Evolutionary conservation across 1,284 basidiomycete genomes (phyloP).

Genomic region (Uromyces viciae-fabae): DNA sequence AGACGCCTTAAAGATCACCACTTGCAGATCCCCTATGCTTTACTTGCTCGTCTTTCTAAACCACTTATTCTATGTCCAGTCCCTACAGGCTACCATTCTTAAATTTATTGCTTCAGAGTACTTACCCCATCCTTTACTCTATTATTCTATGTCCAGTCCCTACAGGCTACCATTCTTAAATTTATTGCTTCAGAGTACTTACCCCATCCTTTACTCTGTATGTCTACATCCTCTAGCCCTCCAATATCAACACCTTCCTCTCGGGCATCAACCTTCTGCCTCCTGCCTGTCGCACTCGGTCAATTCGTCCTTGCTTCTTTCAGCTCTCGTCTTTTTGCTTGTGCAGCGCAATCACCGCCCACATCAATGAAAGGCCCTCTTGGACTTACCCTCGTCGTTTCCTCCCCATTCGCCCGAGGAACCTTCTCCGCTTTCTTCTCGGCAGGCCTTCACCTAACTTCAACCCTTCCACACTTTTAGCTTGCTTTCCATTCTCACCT

Average conservation of each 20-base stretch:
- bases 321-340: not conserved
- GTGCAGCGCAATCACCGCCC: not conserved
- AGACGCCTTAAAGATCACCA: too few species aligned
- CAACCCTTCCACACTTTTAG: constrained; percentile 20
- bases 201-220: not conserved
- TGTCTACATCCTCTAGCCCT: not conserved
- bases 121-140: too few species aligned
- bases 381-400: constrained; percentile 21
- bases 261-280: not conserved
- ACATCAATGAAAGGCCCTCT: constrained; percentile 44
- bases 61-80: too few species aligned
- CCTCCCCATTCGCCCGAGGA: constrained; percentile 16
- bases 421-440: constrained; percentile 24
- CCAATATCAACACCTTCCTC: constrained; percentile 14
- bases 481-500: not conserved
- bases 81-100: too few species aligned
- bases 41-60: too few species aligned
- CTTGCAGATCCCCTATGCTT: too few species aligned
- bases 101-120: too few species aligned
- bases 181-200: not conserved
- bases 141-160: too few species aligned
- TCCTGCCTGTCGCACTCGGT: not conserved
- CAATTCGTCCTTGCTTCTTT: constrained; percentile 1
- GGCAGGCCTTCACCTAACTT: constrained; percentile 36
- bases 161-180: not conserved